Evolutionary conservation across 164 flowering plant species (phyloP).

Genomic region (Taxillus chinensis): DNA sequence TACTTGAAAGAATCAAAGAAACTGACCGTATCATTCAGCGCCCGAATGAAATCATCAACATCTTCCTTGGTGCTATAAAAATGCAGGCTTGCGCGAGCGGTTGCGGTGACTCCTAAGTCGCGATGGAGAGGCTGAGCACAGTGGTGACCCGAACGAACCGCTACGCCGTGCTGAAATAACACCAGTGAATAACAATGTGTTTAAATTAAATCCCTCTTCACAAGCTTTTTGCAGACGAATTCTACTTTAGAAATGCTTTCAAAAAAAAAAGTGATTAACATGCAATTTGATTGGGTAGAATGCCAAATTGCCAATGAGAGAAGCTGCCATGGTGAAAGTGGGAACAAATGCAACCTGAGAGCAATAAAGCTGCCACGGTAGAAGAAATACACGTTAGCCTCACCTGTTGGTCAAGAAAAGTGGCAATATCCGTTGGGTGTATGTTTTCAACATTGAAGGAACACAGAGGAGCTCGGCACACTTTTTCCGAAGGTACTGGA

Average conservation of each 20-base stretch:
- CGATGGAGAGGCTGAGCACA: conserved; percentile 95
- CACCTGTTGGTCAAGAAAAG: conserved; percentile 93
- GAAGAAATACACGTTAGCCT: too few species aligned
- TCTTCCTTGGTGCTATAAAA: conserved; percentile 93
- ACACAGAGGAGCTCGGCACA: conserved; percentile 73
- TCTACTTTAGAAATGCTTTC: too few species aligned
- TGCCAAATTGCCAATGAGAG: too few species aligned
- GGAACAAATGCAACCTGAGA: too few species aligned
- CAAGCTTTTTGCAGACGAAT: too few species aligned
- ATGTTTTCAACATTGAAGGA: conserved; percentile 74
- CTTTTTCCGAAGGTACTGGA: conserved; percentile 54
- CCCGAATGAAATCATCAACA: conserved; percentile 58
- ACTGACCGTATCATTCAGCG: conserved; percentile 57
- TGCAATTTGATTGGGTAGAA: too few species aligned
- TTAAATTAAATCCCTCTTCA: too few species aligned
- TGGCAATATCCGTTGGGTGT: conserved; percentile 92
- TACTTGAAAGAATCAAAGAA: conserved; percentile 76
- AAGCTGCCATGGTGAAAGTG: too few species aligned
- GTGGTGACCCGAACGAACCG: conserved; percentile 94
- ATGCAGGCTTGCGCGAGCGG: conserved; percentile 90
- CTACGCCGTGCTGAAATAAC: conserved; percentile 79
- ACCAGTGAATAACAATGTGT: background rate
- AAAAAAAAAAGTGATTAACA: too few species aligned
- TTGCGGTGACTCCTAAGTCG: conserved; percentile 57
- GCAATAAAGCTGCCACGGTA: too few species aligned